Percentiles rank a stretch among this genome's conserved stretches.
phyloP scores from a whole-genome alignment of 768 basidiomycete species.

The Tubosaeta sp. region DNA sequence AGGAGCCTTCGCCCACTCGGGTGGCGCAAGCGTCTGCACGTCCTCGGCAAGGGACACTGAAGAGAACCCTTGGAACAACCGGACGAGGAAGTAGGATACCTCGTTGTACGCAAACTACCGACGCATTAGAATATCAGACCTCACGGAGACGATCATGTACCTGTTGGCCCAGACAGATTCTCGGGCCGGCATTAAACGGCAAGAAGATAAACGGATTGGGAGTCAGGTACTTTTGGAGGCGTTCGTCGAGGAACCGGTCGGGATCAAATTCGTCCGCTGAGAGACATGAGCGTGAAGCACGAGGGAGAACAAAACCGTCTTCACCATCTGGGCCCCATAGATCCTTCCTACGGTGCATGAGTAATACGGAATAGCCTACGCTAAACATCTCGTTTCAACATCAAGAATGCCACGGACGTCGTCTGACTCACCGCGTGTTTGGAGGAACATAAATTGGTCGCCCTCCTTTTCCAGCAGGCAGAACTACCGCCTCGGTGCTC shows the following conservation, averaged over 20 bases:
- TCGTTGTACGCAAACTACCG: conserved; percentile 63
- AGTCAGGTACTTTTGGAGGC: conserved; percentile 50
- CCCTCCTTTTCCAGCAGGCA: conserved; percentile 20
- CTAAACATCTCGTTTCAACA: conserved; percentile 19
- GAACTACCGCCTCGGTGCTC: conserved; percentile 18
- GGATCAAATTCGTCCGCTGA: conserved; percentile 59
- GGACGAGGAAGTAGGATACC: conserved; percentile 57
- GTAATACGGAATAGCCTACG: conserved; percentile 41
- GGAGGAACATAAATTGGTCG: conserved; percentile 32
- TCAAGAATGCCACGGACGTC: background rate
- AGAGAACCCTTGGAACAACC: conserved; percentile 54
- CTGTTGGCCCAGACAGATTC: conserved; percentile 38
- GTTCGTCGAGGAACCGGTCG: conserved; percentile 61
- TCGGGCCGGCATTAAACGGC: conserved; percentile 39
- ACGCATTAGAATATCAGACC: background rate
- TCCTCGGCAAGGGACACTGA: conserved; percentile 35
- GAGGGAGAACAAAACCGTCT: background rate
- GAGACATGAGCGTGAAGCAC: background rate
- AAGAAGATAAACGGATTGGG: conserved; percentile 51
- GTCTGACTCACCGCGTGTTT: conserved; percentile 21
- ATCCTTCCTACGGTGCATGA: conserved; percentile 50
- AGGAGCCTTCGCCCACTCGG: conserved; percentile 34
- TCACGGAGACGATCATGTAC: conserved; percentile 5
- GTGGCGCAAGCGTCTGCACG: conserved; percentile 44
- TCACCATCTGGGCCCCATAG: conserved; percentile 53